Evolutionary conservation across 2,329 filamentous ascomycete genomes (phyloP).

Genomic region (Lachnellula hyalina): DNA sequence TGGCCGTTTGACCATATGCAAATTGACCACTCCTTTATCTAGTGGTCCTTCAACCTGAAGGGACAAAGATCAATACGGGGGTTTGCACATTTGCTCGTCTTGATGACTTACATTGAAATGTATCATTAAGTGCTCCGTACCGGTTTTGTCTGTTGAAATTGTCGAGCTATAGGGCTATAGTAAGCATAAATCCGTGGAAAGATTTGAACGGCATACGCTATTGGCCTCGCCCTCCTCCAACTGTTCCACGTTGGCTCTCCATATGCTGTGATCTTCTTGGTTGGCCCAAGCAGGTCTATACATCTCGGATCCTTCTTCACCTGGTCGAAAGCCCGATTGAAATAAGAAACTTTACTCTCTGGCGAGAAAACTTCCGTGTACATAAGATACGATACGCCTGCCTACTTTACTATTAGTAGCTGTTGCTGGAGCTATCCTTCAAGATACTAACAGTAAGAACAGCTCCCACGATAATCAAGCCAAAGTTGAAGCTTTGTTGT

Average conservation of each 20-base stretch:
- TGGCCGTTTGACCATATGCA: conserved; percentile 70
- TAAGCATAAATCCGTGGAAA: conserved; percentile 15
- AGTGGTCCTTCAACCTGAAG: conserved; percentile 68
- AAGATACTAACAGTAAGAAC: conserved; percentile 60
- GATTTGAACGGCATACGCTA: conserved; percentile 42
- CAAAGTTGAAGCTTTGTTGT: conserved; percentile 86
- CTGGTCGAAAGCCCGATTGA: conserved; percentile 78
- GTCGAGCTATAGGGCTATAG: conserved; percentile 49
- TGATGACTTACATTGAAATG: conserved; percentile 66
- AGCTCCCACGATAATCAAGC: conserved; percentile 68
- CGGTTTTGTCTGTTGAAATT: conserved; percentile 63
- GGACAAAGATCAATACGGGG: conserved; percentile 20
- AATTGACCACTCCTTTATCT: conserved; percentile 65
- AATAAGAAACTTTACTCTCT: conserved; percentile 80
- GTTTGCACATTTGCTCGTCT: background rate
- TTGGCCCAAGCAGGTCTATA: conserved; percentile 67
- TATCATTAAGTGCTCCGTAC: conserved; percentile 76
- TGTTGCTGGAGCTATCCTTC: background rate
- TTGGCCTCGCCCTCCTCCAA: conserved; percentile 65
- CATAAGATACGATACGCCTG: conserved; percentile 70
- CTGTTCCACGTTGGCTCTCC: conserved; percentile 78
- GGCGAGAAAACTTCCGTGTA: conserved; percentile 79
- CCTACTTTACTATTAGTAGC: conserved; percentile 40
- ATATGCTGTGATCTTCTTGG: conserved; percentile 70
- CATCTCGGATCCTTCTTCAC: conserved; percentile 70